phyloP scores from a whole-genome alignment of 805 yeast species.

The Ogataea trehaloabstinens region DNA sequence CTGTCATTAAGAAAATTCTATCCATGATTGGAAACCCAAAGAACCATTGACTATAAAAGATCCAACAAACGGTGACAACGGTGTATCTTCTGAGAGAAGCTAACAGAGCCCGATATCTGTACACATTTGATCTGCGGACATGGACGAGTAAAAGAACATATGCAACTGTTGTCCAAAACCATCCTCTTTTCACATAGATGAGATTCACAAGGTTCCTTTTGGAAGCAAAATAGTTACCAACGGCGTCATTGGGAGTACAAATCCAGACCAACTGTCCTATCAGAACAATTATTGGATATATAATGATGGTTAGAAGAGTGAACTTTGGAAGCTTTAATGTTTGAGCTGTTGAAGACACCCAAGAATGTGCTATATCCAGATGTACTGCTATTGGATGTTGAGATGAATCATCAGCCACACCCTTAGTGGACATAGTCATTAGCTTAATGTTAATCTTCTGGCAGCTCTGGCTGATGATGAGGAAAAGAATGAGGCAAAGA shows the following conservation, averaged over 20 bases:
- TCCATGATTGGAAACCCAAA: conserved; percentile 90
- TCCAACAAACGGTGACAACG: conserved; percentile 76
- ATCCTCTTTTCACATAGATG: conserved; percentile 81
- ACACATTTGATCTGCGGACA: conserved; percentile 11
- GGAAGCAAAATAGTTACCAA: conserved; percentile 50
- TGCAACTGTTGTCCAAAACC: conserved; percentile 80
- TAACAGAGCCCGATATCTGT: conserved; percentile 5
- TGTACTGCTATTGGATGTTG: conserved; percentile 12
- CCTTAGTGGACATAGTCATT: no score
- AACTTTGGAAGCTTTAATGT: conserved; percentile 9
- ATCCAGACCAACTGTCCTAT: conserved; percentile 51
- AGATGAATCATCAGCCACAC: no score
- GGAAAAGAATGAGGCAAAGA: no score
- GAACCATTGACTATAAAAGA: conserved; percentile 81
- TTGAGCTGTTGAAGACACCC: conserved; percentile 7
- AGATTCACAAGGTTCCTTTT: conserved; percentile 72
- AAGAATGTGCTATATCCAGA: conserved; percentile 7
- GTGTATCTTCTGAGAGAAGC: conserved; percentile 40
- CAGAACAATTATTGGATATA: conserved; percentile 41
- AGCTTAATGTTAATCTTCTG: no score
- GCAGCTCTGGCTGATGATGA: no score
- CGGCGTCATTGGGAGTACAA: conserved; percentile 43
- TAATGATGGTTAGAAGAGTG: conserved; percentile 8
- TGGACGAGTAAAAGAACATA: conserved; percentile 23
- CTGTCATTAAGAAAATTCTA: conserved; percentile 70